Percentiles rank a stretch among this genome's conserved stretches.
phyloP scores from a whole-genome alignment of 2,329 filamentous ascomycete genomes.

The Sporothrix luriei region DNA sequence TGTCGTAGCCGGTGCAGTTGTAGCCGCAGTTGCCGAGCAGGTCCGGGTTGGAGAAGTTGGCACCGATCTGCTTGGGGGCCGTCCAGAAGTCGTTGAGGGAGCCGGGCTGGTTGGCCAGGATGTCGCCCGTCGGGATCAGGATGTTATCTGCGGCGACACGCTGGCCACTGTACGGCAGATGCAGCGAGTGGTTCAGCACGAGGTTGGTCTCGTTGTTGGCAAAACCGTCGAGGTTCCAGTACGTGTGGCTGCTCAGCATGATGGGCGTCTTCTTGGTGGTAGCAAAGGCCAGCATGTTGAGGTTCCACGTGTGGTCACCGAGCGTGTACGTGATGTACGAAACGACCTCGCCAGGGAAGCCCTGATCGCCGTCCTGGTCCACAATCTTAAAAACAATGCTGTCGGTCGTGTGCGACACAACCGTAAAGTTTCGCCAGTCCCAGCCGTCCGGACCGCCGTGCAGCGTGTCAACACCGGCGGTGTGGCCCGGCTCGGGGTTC shows the following conservation, averaged over 20 bases:
- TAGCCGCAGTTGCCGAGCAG: constrained; percentile 74
- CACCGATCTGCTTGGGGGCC: constrained; percentile 74
- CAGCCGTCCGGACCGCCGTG: constrained; percentile 72
- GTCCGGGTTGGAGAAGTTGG: constrained; percentile 62
- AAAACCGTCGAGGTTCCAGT: constrained; percentile 84
- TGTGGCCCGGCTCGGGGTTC: constrained; percentile 55
- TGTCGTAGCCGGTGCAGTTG: constrained; percentile 81
- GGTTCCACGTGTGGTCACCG: constrained; percentile 66
- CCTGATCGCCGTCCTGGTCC: constrained; percentile 72
- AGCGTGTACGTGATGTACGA: constrained; percentile 75
- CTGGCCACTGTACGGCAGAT: constrained; percentile 72
- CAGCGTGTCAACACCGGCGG: constrained; percentile 63
- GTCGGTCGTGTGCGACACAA: constrained; percentile 65
- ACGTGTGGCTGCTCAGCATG: constrained; percentile 74
- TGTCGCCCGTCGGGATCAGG: constrained; percentile 73
- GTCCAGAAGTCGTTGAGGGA: constrained; percentile 84
- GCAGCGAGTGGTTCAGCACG: constrained; percentile 70
- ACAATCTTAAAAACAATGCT: constrained; percentile 76
- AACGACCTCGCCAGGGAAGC: constrained; percentile 77
- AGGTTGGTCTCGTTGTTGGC: constrained; percentile 68
- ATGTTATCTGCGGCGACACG: constrained; percentile 70
- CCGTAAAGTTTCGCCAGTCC: constrained; percentile 78
- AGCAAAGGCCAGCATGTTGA: constrained; percentile 71
- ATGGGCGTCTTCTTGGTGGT: constrained; percentile 78
- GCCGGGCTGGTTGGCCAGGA: constrained; percentile 67